phyloP scores from a whole-genome alignment of 129 eudicot species.

The Ambrosia trifida region DNA sequence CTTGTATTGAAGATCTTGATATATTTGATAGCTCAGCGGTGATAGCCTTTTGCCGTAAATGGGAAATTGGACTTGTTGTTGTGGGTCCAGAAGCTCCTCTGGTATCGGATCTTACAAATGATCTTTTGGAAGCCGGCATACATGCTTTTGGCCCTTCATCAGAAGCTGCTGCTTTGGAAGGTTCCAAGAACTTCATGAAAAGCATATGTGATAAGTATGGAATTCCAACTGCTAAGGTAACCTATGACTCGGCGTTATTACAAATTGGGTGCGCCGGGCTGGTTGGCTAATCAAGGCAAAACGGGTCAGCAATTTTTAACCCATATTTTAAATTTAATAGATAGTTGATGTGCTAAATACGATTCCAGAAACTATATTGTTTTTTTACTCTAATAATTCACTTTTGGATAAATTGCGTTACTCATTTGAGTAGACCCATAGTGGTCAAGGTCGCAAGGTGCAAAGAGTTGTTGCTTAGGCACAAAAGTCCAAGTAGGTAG shows the following conservation, averaged over 20 bases:
- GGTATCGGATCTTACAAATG: slow-evolving; percentile 89
- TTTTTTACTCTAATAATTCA: background rate
- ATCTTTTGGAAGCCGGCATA: slow-evolving; percentile 76
- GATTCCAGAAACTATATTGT: background rate
- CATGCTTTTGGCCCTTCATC: slow-evolving; percentile 93
- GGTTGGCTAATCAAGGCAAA: background rate
- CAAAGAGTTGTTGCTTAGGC: too few relatives aligned
- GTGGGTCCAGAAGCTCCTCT: slow-evolving; percentile 96
- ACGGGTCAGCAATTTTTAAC: background rate
- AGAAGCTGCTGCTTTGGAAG: slow-evolving; percentile 95
- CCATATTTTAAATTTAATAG: background rate
- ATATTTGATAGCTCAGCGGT: slow-evolving; percentile 67
- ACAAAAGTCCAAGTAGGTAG: too few relatives aligned
- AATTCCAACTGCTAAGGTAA: slow-evolving; percentile 92
- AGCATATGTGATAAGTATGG: slow-evolving; percentile 75
- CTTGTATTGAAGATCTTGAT: slow-evolving; percentile 75
- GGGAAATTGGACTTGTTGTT: slow-evolving; percentile 86
- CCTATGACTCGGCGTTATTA: background rate
- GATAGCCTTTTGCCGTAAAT: slow-evolving; percentile 64
- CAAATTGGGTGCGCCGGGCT: too few relatives aligned
- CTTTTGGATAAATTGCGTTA: background rate
- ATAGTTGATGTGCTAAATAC: background rate
- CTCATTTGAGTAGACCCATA: background rate
- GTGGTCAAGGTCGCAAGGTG: too few relatives aligned
- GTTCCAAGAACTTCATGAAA: slow-evolving; percentile 91